A percentile compares a stretch with the other conserved stretches of the same genome.
Evolutionary conservation across 1,139 yeast species (phyloP).

Genomic region (Diutina rugosa): DNA sequence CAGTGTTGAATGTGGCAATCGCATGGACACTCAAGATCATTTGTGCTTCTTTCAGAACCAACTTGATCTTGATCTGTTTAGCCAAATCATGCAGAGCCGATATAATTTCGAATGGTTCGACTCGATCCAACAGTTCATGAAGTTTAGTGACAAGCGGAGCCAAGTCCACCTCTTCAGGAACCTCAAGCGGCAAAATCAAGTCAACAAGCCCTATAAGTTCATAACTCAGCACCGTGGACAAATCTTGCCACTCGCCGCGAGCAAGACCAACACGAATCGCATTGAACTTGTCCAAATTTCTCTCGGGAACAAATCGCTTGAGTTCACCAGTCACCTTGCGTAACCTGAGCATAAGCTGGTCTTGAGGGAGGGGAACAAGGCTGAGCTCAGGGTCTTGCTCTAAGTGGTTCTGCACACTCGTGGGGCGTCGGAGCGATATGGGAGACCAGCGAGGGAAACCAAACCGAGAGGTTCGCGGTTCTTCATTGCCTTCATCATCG

Average conservation of each 20-base stretch:
- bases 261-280: neutral
- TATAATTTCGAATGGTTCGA: slow-evolving; percentile 64
- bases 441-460: neutral
- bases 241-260: neutral
- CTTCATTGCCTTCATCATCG: neutral
- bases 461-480: neutral
- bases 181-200: neutral
- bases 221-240: neutral
- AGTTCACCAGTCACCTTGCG: neutral
- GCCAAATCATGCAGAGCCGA: slow-evolving; percentile 40
- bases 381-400: neutral
- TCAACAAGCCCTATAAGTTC: neutral
- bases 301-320: neutral
- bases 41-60: slow-evolving; percentile 23
- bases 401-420: neutral
- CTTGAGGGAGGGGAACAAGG: neutral
- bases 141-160: slow-evolving; percentile 34
- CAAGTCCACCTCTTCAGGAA: neutral
- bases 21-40: slow-evolving; percentile 71
- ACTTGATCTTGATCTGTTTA: slow-evolving; percentile 52
- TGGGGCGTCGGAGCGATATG: neutral
- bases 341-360: neutral
- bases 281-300: neutral
- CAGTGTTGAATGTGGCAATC: slow-evolving; percentile 68
- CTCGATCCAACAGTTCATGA: slow-evolving; percentile 64